Percentiles rank a stretch among this genome's conserved stretches.
These are phyloP conservation scores for Isoetes taiwanensis DNA, from an alignment of 75 land plant genomes.

Conservation along the genomic window DNA sequence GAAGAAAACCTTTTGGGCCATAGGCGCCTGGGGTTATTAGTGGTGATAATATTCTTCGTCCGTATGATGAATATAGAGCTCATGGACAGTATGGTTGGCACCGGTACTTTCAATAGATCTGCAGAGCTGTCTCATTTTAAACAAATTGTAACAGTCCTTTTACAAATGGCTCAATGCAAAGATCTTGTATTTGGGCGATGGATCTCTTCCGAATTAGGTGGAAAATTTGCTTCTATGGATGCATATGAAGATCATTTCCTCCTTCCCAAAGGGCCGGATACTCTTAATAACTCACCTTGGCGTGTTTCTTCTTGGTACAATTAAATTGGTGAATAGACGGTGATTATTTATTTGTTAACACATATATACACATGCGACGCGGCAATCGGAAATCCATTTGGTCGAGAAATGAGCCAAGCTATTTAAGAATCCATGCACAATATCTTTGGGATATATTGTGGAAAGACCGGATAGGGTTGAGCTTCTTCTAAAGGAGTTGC, in stretches of 20 bases:
- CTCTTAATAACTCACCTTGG: constrained; percentile 71
- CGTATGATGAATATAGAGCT: constrained; percentile 89
- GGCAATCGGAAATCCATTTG: constrained; percentile 56
- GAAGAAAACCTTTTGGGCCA: constrained; percentile 80
- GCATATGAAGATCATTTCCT: constrained; percentile 95
- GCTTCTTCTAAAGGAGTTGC: no score
- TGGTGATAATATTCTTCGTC: constrained; percentile 83
- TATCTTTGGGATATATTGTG: constrained; percentile 96
- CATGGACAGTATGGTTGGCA: constrained; percentile 98
- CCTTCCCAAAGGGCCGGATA: constrained; percentile 75
- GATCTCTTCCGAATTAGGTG: constrained; percentile 83
- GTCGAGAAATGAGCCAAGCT: constrained; percentile 68
- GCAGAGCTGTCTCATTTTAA: no score
- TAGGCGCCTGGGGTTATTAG: constrained; percentile 83
- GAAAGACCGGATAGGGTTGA: constrained; percentile 54
- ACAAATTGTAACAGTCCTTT: no score
- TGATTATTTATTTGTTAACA: no score
- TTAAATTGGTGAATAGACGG: no score
- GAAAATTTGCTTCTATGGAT: constrained; percentile 94
- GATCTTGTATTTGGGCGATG: constrained; percentile 84
- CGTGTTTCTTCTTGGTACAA: constrained; percentile 64
- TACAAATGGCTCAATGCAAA: no score
- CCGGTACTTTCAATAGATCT: no score
- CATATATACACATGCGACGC: no score
- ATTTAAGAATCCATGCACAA: constrained; percentile 74